Evolutionary conservation across 306 rosid genomes (phyloP), one percentile per base, ranked within the genome.

Genomic region (Cicer arietinum): DNA sequence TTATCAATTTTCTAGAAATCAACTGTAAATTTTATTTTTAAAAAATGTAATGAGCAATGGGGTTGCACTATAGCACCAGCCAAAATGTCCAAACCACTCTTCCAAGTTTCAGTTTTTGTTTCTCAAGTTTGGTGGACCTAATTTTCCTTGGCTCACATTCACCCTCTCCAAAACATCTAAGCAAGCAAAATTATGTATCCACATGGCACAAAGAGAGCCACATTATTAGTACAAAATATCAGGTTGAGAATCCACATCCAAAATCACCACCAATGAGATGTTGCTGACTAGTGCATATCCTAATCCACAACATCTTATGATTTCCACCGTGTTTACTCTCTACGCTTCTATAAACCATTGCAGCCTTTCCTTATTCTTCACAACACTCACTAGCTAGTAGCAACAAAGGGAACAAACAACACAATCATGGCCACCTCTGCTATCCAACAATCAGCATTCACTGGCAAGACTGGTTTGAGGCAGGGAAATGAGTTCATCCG

Each of bases 381-480:
- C 57, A 46, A 20, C 18, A 62, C 35, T 25, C 59, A 71, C 73
- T 52, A 72, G 41, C 62, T 51, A 43, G 20, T 2, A 74, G 1
- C 14, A 75, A 39, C 59, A 51, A 42, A 80, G 71, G 30, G 43
- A 75, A 45, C 10, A 35, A 75, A 45, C 10, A 35, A 66, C 42
- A 22, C 14, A 42, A 35, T 7, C 80, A 91, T 94, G 98, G 97
- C 98, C 71, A 90, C 95, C 75, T 90, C 90, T 75, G 93, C 88
- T 17, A 52, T 92, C 71, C 97, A 94, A 71, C 96, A 84, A 66
- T 90, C 96, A 8, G 94, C 99, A 63, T 92, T 94, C 37, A 64
- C 91, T 10, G 93, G 97, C 69, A 97, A 91, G 83, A 75, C 90
- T 14, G 92, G 91, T 68, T 71, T 92, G 83, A 94, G 86, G 87